Base-by-base conservation (phyloP, 441 rosid genomes). In the Adansonia gregorii region DNA sequence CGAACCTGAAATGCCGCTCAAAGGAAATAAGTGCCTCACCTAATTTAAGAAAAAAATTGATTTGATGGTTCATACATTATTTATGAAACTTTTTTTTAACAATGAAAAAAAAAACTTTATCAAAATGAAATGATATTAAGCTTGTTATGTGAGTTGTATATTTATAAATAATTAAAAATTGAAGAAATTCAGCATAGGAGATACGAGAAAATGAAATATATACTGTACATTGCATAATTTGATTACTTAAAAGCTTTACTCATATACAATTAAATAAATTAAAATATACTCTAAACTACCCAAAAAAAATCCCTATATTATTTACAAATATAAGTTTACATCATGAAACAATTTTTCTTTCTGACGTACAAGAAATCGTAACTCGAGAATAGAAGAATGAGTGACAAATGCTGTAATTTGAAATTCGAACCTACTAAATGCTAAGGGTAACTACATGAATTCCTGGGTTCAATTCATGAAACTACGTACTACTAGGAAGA, bases 311-410 rank as follows among this genome's bases (percentile, higher is more conserved):
- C 15, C 74, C 20, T 27, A 27, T 20, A 41, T 45, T 52, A 78
- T 81, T 59, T 73, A 83, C 82, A 78, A 4, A 46, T 72, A 75
- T 64, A 73, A 12, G 31, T 58, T 68, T 46, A 51, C 60, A 70
- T 14, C 6, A 24, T 19, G 17, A 10, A 45, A 45, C 46, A 43
- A 17, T 67, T 8, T 45, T 8, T 8, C 2, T 43, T 19, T 43
- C 2, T 43, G 46, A 7, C 6, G 8, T 43, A 43, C 6, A 43
- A 6, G 46, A 59, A 10, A 4, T 14, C 17, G 67, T 27, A 31
- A 63, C 17, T 0, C 6, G 20, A 64, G 68, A 64, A 64, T 14
- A 35, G 20, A 64, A 19, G 35, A 6, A 63, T 27, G 19, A 63
- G n/a, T 61, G 6, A 7, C 43, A 61, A 17, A 27, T 63, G 45